A percentile compares a stretch with the other conserved stretches of the same genome.
phyloP scores from a whole-genome alignment of 108 stramenopile species.

The Nitzschia inconspicua region DNA sequence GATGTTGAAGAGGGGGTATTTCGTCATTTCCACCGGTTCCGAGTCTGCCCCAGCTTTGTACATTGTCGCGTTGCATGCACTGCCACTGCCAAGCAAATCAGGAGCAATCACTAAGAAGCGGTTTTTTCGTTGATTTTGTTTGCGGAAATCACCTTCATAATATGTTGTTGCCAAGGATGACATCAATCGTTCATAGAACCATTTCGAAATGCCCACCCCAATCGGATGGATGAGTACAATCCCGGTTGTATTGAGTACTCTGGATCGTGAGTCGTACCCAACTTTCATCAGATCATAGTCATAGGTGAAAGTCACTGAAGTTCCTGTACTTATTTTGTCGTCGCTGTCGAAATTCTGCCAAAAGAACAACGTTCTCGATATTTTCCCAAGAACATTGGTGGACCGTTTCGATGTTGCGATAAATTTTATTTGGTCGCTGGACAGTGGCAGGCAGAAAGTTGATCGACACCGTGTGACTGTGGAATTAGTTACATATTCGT shows the following conservation, averaged over 20 bases:
- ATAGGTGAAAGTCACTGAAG: neutral
- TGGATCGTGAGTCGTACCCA: neutral
- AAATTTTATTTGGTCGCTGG: too few species aligned
- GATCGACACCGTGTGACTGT: too few species aligned
- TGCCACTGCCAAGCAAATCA: conserved; percentile 53
- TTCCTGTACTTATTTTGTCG: too few species aligned
- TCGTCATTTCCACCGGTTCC: neutral
- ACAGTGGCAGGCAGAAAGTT: too few species aligned
- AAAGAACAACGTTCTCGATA: too few species aligned
- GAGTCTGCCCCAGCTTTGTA: neutral
- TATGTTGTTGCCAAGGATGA: conserved; percentile 13
- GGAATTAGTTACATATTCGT: too few species aligned
- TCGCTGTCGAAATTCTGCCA: too few species aligned
- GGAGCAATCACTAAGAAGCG: conserved; percentile 34
- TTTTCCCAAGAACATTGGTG: too few species aligned
- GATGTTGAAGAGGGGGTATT: conserved; percentile 46
- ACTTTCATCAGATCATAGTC: conserved; percentile 13
- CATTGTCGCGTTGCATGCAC: conserved; percentile 32
- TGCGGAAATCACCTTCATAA: neutral
- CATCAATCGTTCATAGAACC: conserved; percentile 57
- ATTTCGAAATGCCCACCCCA: conserved; percentile 57
- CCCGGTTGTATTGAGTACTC: conserved; percentile 15
- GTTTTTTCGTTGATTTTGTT: neutral
- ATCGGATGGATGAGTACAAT: conserved; percentile 60
- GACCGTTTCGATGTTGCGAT: too few species aligned